These are phyloP conservation scores for Suillus americanus DNA, from an alignment of 768 basidiomycete species.

Conservation along the genomic window DNA sequence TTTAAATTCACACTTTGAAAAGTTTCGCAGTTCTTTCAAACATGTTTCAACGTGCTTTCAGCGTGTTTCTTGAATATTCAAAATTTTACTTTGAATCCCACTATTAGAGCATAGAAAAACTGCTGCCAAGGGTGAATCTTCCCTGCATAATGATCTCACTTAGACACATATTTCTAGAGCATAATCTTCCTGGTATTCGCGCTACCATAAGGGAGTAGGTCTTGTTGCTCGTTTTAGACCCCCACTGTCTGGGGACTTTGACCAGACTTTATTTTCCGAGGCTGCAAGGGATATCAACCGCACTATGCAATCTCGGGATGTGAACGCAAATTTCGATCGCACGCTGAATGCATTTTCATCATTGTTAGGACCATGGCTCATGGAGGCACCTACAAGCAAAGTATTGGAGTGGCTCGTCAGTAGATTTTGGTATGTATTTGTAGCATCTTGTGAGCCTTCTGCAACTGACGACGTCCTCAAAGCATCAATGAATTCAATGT, in stretches of 20 bases:
- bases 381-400: constrained; percentile 79
- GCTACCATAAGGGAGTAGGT: too few relatives aligned
- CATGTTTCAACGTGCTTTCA: too few relatives aligned
- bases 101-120: too few relatives aligned
- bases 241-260: constrained; percentile 44
- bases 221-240: too few relatives aligned
- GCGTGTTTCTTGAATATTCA: too few relatives aligned
- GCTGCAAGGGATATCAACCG: constrained; percentile 73
- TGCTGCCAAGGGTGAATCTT: too few relatives aligned
- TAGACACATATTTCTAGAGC: too few relatives aligned
- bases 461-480: constrained; percentile 5
- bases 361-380: constrained; percentile 75
- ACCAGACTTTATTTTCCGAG: constrained; percentile 78
- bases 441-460: background rate
- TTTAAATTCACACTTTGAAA: too few relatives aligned
- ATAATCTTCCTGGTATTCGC: too few relatives aligned
- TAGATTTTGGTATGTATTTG: constrained; percentile 71
- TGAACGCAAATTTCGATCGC: constrained; percentile 61
- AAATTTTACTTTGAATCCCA: too few relatives aligned
- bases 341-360: constrained; percentile 62
- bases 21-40: too few relatives aligned
- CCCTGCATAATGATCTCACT: too few relatives aligned
- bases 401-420: constrained; percentile 94
- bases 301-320: constrained; percentile 66
- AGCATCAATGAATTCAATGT: constrained; percentile 96